Evolutionary conservation across 2,329 filamentous ascomycete species (phyloP).

Genomic region (Bipolaris oryzae): DNA sequence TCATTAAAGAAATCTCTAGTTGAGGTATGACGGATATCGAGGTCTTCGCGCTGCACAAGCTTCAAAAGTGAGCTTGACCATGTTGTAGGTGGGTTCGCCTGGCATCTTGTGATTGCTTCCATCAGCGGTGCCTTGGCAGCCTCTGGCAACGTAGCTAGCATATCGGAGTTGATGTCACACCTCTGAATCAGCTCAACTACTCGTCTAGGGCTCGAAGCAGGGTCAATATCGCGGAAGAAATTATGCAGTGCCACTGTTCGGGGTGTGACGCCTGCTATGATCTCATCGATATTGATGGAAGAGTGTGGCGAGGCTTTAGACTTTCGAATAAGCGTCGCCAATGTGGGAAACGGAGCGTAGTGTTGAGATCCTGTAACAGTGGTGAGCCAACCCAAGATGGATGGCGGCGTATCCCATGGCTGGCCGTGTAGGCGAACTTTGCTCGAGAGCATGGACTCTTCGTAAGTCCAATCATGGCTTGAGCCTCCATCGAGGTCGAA

Average conservation of each 20-base stretch:
- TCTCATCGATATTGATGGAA: slow-evolving; percentile 45
- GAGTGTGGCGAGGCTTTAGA: slow-evolving; percentile 48
- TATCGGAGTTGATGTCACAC: slow-evolving; percentile 67
- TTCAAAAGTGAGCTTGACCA: slow-evolving; percentile 76
- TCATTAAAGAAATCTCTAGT: slow-evolving; percentile 32
- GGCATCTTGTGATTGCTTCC: slow-evolving; percentile 83
- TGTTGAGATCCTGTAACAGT: slow-evolving; percentile 37
- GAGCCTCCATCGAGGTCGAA: slow-evolving; percentile 67
- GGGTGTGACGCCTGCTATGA: slow-evolving; percentile 43
- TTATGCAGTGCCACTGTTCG: slow-evolving; percentile 71
- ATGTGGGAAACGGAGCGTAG: slow-evolving; percentile 45
- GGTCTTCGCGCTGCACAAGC: slow-evolving; percentile 80
- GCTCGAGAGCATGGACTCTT: slow-evolving; percentile 53
- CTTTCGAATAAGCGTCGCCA: slow-evolving; percentile 46
- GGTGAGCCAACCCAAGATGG: slow-evolving; percentile 61
- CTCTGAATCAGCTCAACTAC: slow-evolving; percentile 76
- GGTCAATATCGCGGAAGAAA: slow-evolving; percentile 63
- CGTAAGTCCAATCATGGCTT: slow-evolving; percentile 61
- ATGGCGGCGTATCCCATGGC: slow-evolving; percentile 58
- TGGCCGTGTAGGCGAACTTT: slow-evolving; percentile 36
- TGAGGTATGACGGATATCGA: slow-evolving; percentile 56
- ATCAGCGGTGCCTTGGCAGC: slow-evolving; percentile 79
- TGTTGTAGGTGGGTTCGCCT: slow-evolving; percentile 76
- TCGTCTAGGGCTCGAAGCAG: slow-evolving; percentile 55
- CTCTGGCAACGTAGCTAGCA: slow-evolving; percentile 85